A percentile compares a stretch with the other conserved stretches of the same genome.
These are phyloP conservation scores for Apostasia ramifera DNA, from an alignment of 106 monocot genomes.

Conservation along the genomic window DNA sequence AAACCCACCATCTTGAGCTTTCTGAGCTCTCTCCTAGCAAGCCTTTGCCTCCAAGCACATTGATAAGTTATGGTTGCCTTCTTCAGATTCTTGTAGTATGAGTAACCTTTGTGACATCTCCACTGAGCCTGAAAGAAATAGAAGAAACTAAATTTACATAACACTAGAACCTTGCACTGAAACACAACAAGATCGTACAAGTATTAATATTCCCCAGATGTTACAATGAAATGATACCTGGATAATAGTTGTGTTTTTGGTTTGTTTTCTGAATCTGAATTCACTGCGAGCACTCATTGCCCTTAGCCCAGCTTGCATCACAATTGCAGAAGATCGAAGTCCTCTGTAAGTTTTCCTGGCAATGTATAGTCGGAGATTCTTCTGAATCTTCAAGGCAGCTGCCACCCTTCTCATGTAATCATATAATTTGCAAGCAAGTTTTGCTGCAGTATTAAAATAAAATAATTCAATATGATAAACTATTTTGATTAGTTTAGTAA, in stretches of 20 bases:
- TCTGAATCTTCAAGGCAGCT: constrained; percentile 69
- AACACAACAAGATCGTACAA: background rate
- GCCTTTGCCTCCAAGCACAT: constrained; percentile 85
- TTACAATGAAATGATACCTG: constrained; percentile 39
- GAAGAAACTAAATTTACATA: background rate
- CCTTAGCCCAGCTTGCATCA: constrained; percentile 67
- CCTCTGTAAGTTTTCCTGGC: constrained; percentile 42
- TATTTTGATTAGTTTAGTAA: constrained; percentile 4
- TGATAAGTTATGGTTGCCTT: constrained; percentile 62
- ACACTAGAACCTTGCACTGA: background rate
- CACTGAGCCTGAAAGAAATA: constrained; percentile 48
- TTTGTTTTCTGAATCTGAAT: constrained; percentile 73
- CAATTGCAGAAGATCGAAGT: constrained; percentile 36
- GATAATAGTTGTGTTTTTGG: constrained; percentile 57
- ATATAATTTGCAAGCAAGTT: constrained; percentile 62
- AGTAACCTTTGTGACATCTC: constrained; percentile 59
- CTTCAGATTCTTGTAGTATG: constrained; percentile 57
- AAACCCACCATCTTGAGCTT: constrained; percentile 74
- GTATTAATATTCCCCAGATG: background rate
- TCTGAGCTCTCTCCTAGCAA: constrained; percentile 78
- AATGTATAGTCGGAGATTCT: constrained; percentile 39
- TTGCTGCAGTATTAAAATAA: constrained; percentile 33
- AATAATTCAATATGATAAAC: background rate
- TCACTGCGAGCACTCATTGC: constrained; percentile 66
- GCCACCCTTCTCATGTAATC: constrained; percentile 67